These are phyloP conservation scores for Penicillium odoratum DNA, from an alignment of 495 filamentous ascomycete genomes.

Conservation along the genomic window DNA sequence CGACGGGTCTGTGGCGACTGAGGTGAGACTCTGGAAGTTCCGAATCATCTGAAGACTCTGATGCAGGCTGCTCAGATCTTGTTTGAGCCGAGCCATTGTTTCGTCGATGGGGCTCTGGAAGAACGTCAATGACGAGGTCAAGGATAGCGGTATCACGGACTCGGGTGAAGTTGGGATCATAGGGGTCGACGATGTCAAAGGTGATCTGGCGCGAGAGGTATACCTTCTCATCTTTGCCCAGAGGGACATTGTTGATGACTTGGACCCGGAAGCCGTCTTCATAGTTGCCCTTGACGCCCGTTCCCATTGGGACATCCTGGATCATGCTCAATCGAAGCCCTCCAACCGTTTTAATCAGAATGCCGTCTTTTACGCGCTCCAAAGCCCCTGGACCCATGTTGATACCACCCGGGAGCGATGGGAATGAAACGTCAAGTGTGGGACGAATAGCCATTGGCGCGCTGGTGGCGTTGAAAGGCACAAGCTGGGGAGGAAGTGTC, in stretches of 20 bases:
- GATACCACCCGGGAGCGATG: conserved; percentile 58
- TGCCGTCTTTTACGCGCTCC: conserved; percentile 68
- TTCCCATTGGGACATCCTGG: conserved; percentile 55
- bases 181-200: conserved; percentile 64
- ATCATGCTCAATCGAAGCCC: conserved; percentile 79
- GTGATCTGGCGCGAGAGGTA: conserved; percentile 76
- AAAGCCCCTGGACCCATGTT: conserved; percentile 51
- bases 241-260: conserved; percentile 72
- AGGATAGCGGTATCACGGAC: conserved; percentile 69
- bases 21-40: conserved; percentile 16
- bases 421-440: conserved; percentile 81
- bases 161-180: conserved; percentile 81
- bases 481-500: conserved; percentile 74
- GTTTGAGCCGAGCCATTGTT: conserved; percentile 41
- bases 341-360: conserved; percentile 74
- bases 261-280: conserved; percentile 64
- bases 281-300: conserved; percentile 24
- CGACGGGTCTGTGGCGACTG: conserved; percentile 19
- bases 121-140: conserved; percentile 67
- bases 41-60: conserved; percentile 21
- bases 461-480: conserved; percentile 74
- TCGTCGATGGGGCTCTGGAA: conserved; percentile 40
- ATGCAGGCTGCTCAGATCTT: conserved; percentile 30
- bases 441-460: conserved; percentile 59
- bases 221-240: conserved; percentile 89